A percentile compares a stretch with the other conserved stretches of the same genome.
Conservation (phyloP, 371 early-diverging fungal species). For the Mortierella sp. region DNA sequence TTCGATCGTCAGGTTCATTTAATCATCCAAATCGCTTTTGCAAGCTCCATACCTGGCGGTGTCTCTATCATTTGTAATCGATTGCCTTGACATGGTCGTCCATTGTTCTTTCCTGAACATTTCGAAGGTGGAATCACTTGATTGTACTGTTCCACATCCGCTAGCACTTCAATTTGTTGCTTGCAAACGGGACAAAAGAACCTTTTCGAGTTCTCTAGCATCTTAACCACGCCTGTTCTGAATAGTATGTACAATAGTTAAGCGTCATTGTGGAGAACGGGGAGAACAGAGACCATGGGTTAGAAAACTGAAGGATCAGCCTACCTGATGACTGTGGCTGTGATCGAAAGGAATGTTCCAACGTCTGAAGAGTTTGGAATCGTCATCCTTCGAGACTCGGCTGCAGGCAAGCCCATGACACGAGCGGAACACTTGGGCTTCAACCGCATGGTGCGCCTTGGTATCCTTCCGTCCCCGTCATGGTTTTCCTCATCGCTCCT, state of each 20-base stretch:
- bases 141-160: conserved; percentile 73
- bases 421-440: conserved; percentile 45
- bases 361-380: conserved; percentile 70
- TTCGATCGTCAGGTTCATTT: too few species aligned
- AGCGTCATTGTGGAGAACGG: neutral
- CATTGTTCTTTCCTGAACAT: conserved; percentile 57
- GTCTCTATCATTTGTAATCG: conserved; percentile 52
- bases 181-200: conserved; percentile 64
- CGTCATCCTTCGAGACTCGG: conserved; percentile 53
- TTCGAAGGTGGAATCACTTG: conserved; percentile 61
- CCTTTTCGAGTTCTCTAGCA: conserved; percentile 64
- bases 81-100: conserved; percentile 53
- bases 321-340: conserved; percentile 72
- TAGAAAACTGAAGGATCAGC: neutral
- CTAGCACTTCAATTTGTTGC: conserved; percentile 57
- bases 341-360: conserved; percentile 67
- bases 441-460: conserved; percentile 19
- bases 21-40: neutral
- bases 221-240: conserved; percentile 67
- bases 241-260: neutral
- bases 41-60: conserved; percentile 17
- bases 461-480: neutral
- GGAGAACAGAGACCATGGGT: too few species aligned
- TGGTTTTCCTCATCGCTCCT: conserved; percentile 1
- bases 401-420: conserved; percentile 44